Evolutionary conservation across 2,329 filamentous ascomycete genomes (phyloP), one percentile per base, ranked within the genome.

Genomic region (Fonsecaea monophora): DNA sequence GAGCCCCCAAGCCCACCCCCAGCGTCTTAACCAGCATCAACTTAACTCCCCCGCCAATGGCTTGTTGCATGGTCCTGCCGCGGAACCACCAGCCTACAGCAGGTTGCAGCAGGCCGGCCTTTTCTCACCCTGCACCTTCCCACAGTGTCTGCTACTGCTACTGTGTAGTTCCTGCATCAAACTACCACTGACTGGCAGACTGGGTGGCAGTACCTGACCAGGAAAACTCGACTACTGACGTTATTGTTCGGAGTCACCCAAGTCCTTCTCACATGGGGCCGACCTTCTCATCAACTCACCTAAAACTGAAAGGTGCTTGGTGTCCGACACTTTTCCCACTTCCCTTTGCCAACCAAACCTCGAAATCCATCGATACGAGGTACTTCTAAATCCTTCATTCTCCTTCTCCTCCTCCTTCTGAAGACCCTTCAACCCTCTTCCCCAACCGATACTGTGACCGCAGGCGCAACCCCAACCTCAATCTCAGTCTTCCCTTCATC

Each of bases 161-260:
- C 37, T 25, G 21, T 18, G 18, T 61, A 61, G 59, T 61, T 61
- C 59, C 59, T 61, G 59, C 59, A 53, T 61, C 59, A 21, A n/a
- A 34, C 45, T 21, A 18, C 7, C 13, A 37, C 32, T 18, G 1
- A 50, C 38, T 50, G 40, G 57, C 54, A 15, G 21, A 57, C 21
- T 50, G 9, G 15, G 45, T 25, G 25, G 18, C n/a, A 42, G 40
- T 32, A 50, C 9, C 35, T 48, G 21, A 30, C 55, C 40, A 42
- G 25, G 25, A n/a, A 42, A 42, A 42, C 2, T 42, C 15, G 40
- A 42, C 40, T 42, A 50, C 45, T 50, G 18, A 10, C 9, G 18
- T 25, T 50, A 21, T 25, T 50, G 18, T 21, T 45, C 35, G 35
- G 37, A 59, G 38, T 12, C 25, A 48, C 12, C 12, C 18, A 25